Base-by-base conservation (phyloP, 768 basidiomycete species). In the Rhodotorula babjevae region DNA sequence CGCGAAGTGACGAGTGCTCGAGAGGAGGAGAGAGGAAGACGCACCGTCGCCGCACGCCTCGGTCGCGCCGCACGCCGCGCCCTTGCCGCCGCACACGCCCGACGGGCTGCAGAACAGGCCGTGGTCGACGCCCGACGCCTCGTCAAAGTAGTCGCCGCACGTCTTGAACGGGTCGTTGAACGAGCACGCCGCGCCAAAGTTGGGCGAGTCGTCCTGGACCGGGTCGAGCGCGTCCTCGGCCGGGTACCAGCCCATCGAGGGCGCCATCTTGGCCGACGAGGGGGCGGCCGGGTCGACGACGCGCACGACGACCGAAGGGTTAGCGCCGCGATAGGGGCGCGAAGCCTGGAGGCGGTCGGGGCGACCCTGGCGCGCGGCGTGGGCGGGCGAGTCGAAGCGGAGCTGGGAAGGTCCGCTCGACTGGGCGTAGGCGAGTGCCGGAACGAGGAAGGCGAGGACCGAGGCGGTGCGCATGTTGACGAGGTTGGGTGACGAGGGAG, bases 71-170 rank as follows among this genome's bases (percentile, higher is more conserved):
- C 59, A 66, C 8, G 40, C 74, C 2, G 67, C 67, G 12, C 67
- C 64, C 52, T 56, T 59, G 6, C 70, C 69, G 18, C 55, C 68
- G 49, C 70, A 71, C 0, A 67, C 29, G 1, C 65, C 61, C 0
- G 40, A 3, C 7, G 70, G 70, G 10, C 61, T 63, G 65, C 70
- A 71, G 61, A 71, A 71, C 31, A 71, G 27, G 5, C 63, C 70
- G 56, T 71, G 70, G 65, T 71, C 70, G 55, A 71, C 18, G 4
- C 49, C 65, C 4, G 56, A 63, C 44, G 27, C 59, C 25, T 31
- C 50, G 46, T 70, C 65, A n/a, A 64, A 61, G 59, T 23, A 74
- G 60, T 74, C 73, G 29, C 73, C 73, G 46, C 73, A 74, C 14
- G 67, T 59, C 36, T 25, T 2, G 66, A 61, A 74, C 23, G 65